Percentiles rank a stretch among this genome's conserved stretches.
phyloP scores from a whole-genome alignment of 345 rosid species.

The Tarenaya hassleriana region DNA sequence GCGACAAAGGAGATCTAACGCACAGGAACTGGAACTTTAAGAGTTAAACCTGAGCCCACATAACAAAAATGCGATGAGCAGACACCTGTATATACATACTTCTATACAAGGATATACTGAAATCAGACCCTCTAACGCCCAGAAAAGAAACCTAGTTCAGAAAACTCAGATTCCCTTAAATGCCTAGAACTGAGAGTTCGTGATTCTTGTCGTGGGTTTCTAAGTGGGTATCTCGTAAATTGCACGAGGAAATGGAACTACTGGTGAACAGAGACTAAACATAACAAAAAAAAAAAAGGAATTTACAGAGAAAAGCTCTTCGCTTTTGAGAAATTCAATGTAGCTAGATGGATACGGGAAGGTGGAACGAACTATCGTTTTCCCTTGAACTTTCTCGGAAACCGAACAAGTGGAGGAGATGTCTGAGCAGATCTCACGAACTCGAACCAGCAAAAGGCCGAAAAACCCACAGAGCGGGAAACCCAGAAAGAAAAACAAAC shows the following conservation, averaged over 20 bases:
- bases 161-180: not conserved
- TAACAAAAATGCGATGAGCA: not conserved
- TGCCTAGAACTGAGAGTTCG: not conserved
- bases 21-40: no score
- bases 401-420: not conserved
- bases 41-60: no score
- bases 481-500: slow-evolving; percentile 1
- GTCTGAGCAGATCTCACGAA: slow-evolving; percentile 2
- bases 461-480: slow-evolving; percentile 4
- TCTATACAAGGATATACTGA: not conserved
- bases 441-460: not conserved
- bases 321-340: slow-evolving; percentile 11
- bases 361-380: not conserved
- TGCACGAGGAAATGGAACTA: slow-evolving; percentile 8
- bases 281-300: not conserved
- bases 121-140: slow-evolving; percentile 1
- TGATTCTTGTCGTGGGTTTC: no score
- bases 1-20: no score
- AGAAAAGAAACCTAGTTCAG: slow-evolving; percentile 27
- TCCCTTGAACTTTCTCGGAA: not conserved
- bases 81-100: not conserved
- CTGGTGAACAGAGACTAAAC: not conserved
- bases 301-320: slow-evolving; percentile 15
- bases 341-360: slow-evolving; percentile 12
- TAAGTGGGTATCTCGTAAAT: not conserved